A percentile compares a stretch with the other conserved stretches of the same genome.
Conservation (phyloP, 2,329 filamentous ascomycete species). For the Fusarium verrucosum region DNA sequence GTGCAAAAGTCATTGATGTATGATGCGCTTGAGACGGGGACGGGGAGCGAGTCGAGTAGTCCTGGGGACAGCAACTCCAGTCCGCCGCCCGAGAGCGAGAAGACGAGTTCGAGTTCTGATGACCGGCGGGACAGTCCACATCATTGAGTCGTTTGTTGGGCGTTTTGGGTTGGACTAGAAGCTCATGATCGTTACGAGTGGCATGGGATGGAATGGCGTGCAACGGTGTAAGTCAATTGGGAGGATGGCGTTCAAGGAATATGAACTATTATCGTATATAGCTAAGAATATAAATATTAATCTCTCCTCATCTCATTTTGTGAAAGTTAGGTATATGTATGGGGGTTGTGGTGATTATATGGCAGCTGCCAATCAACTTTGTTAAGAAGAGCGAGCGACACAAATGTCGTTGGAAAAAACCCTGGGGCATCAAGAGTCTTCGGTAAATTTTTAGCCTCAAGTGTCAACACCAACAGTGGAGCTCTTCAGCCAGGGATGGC, state of each 20-base stretch:
- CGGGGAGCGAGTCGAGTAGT: constrained; percentile 25
- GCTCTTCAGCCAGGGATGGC: neutral
- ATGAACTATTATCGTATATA: neutral
- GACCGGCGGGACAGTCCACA: neutral
- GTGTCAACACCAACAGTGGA: constrained; percentile 2
- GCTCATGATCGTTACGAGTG: too few species aligned
- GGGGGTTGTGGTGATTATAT: neutral
- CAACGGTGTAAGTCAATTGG: neutral
- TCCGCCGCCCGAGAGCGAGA: constrained; percentile 25
- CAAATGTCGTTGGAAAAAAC: constrained; percentile 32
- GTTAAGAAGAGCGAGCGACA: neutral
- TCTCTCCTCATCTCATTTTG: neutral
- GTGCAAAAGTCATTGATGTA: constrained; percentile 32
- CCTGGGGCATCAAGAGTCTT: constrained; percentile 24
- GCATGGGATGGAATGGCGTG: neutral
- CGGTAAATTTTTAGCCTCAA: constrained; percentile 24
- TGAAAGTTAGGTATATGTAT: neutral
- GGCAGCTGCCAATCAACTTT: neutral
- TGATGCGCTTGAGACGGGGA: neutral
- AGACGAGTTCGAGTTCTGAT: neutral
- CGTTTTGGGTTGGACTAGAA: neutral
- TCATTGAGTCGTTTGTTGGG: neutral
- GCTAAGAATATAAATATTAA: too few species aligned
- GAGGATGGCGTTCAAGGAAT: neutral
- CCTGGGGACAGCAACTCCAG: constrained; percentile 23